phyloP scores from a whole-genome alignment of 495 filamentous ascomycete species.

The Daldinia grandis region DNA sequence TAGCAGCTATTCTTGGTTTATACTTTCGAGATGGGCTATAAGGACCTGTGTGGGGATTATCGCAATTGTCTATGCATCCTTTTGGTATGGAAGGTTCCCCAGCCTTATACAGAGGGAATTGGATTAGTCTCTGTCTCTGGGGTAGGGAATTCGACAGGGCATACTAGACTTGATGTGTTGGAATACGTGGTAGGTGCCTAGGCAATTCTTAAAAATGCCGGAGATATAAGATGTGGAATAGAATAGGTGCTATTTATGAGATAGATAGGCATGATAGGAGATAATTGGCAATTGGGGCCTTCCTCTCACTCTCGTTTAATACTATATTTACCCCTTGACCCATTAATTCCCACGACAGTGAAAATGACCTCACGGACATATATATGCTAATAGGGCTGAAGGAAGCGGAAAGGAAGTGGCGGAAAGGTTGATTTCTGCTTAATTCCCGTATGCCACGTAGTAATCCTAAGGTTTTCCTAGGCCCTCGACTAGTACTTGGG shows the following conservation, averaged over 20 bases:
- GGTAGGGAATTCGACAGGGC: neutral
- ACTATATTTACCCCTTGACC: neutral
- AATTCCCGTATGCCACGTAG: neutral
- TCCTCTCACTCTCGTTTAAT: neutral
- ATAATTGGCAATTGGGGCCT: neutral
- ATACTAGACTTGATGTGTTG: neutral
- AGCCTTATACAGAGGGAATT: neutral
- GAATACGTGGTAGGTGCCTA: neutral
- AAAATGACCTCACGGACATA: neutral
- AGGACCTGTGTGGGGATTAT: neutral
- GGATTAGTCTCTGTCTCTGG: neutral
- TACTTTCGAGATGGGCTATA: neutral
- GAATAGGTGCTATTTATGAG: neutral
- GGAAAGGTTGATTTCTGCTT: neutral
- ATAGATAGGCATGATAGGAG: neutral
- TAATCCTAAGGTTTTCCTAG: neutral
- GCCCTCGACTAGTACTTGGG: neutral
- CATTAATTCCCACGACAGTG: neutral
- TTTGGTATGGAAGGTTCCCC: neutral
- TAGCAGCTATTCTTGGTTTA: neutral
- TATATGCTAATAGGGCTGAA: neutral
- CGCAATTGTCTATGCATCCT: neutral
- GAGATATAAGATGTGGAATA: neutral
- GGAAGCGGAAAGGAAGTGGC: conserved; percentile 10
- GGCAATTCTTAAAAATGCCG: neutral